Percentiles rank a stretch among this genome's conserved stretches.
Conservation (phyloP, 148 eudicot genomes). For the Polygonum aviculare region DNA sequence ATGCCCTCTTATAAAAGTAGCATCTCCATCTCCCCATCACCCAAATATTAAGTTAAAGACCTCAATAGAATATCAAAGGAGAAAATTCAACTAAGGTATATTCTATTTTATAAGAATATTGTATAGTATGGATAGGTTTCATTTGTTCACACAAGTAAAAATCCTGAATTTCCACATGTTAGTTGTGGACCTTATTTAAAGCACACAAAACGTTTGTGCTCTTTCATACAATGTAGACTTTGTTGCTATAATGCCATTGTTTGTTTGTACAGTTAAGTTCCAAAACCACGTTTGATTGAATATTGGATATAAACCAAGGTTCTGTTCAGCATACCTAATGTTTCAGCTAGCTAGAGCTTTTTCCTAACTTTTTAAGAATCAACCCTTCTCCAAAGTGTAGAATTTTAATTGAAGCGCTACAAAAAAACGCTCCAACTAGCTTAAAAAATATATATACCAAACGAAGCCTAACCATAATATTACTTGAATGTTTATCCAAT, state of each 20-base stretch:
- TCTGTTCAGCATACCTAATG: too few species aligned
- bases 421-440: too few species aligned
- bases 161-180: not conserved
- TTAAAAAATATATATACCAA: too few species aligned
- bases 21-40: conserved; percentile 4
- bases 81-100: not conserved
- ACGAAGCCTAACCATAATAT: not conserved
- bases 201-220: not conserved
- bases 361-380: too few species aligned
- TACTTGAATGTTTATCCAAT: not conserved
- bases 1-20: not conserved
- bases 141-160: not conserved
- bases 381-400: too few species aligned
- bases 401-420: too few species aligned
- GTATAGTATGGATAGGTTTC: not conserved
- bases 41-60: not conserved
- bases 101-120: not conserved
- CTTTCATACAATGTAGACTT: not conserved
- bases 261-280: not conserved
- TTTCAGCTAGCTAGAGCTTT: too few species aligned
- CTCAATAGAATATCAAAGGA: not conserved
- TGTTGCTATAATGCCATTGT: not conserved
- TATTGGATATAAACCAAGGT: not conserved
- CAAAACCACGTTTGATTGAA: not conserved
- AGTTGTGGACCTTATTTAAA: not conserved